Percentiles rank a stretch among this genome's conserved stretches.
phyloP scores from a whole-genome alignment of 192 early-diverging fungal genomes.

The Nowakowskiella sp. region DNA sequence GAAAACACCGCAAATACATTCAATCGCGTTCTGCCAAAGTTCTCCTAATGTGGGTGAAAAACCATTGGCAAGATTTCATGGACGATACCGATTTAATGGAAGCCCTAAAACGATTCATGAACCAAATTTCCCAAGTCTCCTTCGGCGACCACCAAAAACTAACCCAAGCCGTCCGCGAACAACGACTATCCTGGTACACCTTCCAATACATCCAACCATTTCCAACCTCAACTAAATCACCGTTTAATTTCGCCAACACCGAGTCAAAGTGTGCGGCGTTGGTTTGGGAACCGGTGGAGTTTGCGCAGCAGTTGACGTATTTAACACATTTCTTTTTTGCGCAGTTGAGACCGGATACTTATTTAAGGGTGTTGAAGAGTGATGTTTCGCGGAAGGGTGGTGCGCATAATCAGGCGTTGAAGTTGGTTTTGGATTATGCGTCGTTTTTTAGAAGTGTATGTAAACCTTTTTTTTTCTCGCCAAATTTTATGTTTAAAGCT shows the following conservation, averaged over 20 bases:
- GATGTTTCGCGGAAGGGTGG: constrained; percentile 18
- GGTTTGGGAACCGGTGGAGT: constrained; percentile 36
- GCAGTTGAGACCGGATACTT: constrained; percentile 43
- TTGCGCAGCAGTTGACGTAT: constrained; percentile 40
- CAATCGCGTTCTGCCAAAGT: constrained; percentile 30
- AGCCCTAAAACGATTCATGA: constrained; percentile 37
- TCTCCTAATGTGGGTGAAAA: constrained; percentile 44
- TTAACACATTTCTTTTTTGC: constrained; percentile 43
- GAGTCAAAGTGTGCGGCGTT: constrained; percentile 2
- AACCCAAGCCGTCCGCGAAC: constrained; percentile 46
- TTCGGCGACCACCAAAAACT: constrained; percentile 50
- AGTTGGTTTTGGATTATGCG: constrained; percentile 37
- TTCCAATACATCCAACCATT: constrained; percentile 44
- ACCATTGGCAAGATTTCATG: constrained; percentile 52
- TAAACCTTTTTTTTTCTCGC: background rate
- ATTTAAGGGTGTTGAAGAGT: constrained; percentile 31
- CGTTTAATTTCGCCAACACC: background rate
- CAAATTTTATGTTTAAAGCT: background rate
- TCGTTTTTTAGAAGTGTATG: constrained; percentile 38
- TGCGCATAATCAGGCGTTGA: constrained; percentile 28
- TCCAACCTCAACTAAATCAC: constrained; percentile 13
- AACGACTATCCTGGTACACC: constrained; percentile 48
- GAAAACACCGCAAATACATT: constrained; percentile 31
- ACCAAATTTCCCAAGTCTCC: constrained; percentile 23
- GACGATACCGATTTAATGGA: constrained; percentile 18